phyloP scores from a whole-genome alignment of 805 yeast species.

The Candida boidinii region DNA sequence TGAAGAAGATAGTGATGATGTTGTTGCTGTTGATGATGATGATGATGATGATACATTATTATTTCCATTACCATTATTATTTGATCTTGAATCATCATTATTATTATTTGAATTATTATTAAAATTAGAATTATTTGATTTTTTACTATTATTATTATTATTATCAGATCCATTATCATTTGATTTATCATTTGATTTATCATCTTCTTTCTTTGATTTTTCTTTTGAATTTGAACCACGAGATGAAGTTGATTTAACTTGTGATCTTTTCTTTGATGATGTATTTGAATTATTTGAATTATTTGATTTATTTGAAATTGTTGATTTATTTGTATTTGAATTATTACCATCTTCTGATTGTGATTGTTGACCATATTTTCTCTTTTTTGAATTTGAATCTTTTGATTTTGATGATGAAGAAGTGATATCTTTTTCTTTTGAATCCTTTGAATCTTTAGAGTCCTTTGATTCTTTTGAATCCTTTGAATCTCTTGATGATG shows the following conservation, averaged over 20 bases:
- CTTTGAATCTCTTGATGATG: not conserved
- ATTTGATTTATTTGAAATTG: too few relatives aligned
- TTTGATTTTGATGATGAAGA: too few relatives aligned
- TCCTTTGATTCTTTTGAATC: not conserved
- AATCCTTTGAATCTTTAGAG: not conserved
- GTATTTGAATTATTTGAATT: too few relatives aligned
- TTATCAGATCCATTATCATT: conserved; percentile 1
- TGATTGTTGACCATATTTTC: not conserved
- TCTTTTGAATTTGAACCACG: conserved; percentile 1
- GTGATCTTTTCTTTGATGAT: too few relatives aligned
- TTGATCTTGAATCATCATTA: not conserved
- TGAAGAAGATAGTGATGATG: too few relatives aligned
- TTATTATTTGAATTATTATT: not conserved
- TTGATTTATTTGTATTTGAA: too few relatives aligned
- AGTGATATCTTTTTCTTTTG: not conserved
- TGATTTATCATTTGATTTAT: too few relatives aligned
- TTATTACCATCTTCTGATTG: not conserved
- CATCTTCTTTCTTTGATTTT: not conserved
- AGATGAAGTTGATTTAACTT: too few relatives aligned
- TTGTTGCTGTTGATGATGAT: not conserved
- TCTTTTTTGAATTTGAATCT: not conserved
- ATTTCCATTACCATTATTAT: not conserved
- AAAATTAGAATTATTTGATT: not conserved
- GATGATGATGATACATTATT: not conserved
- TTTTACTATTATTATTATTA: conserved; percentile 2